Conservation (phyloP, 805 yeast species). For the Metschnikowia amazonensis region DNA sequence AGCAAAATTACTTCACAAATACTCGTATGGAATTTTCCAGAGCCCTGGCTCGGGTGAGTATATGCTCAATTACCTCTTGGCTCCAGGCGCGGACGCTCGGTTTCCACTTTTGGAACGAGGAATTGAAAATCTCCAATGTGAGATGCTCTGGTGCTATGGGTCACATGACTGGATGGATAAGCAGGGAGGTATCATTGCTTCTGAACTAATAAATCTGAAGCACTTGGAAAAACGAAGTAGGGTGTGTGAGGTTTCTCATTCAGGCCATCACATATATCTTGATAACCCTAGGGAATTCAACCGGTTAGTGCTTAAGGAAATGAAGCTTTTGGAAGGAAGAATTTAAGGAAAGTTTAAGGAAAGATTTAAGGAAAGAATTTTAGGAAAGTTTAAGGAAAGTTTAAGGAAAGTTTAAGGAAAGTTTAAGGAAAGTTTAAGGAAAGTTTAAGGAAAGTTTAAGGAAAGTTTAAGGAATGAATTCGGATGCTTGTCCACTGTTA, state of each 20-base stretch:
- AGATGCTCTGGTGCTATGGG: slow-evolving; percentile 84
- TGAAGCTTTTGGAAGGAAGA: neutral
- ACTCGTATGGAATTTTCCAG: slow-evolving; percentile 80
- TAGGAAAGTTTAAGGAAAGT: too few species aligned
- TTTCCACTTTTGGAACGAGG: slow-evolving; percentile 57
- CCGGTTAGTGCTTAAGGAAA: slow-evolving; percentile 38
- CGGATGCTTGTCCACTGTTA: too few species aligned
- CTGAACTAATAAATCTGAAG: slow-evolving; percentile 28
- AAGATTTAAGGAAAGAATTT: too few species aligned
- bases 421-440: too few species aligned
- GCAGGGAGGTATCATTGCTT: slow-evolving; percentile 43
- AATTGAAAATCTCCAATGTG: slow-evolving; percentile 50
- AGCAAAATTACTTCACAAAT: slow-evolving; percentile 60
- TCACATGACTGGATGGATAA: slow-evolving; percentile 63
- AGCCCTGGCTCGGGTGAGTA: slow-evolving; percentile 92
- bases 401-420: too few species aligned
- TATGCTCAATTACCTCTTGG: slow-evolving; percentile 74
- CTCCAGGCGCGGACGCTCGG: slow-evolving; percentile 90
- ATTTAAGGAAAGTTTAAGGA: too few species aligned
- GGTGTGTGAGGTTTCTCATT: slow-evolving; percentile 44
- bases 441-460: too few species aligned
- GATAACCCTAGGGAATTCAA: slow-evolving; percentile 61
- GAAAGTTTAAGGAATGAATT: too few species aligned
- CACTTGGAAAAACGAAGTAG: slow-evolving; percentile 19
- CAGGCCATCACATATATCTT: slow-evolving; percentile 79